Percentiles rank a stretch among this genome's conserved stretches.
These are phyloP conservation scores for Saccharomyces kudriavzevii DNA, from an alignment of 805 yeast species.

Conservation along the genomic window DNA sequence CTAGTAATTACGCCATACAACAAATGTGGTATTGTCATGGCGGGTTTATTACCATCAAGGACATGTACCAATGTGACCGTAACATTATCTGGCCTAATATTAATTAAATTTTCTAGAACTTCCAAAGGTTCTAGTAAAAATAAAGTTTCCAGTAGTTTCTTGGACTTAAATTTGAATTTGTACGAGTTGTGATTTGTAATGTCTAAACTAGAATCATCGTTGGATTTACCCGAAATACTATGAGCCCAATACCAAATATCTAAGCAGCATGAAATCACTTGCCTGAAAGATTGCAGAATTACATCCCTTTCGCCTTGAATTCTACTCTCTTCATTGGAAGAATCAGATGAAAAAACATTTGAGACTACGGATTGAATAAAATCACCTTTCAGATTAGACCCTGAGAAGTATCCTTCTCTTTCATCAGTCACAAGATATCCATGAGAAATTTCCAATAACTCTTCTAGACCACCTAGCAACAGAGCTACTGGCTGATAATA, in stretches of 20 bases:
- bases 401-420: slow-evolving; percentile 17
- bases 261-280: slow-evolving; percentile 46
- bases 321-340: slow-evolving; percentile 36
- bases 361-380: slow-evolving; percentile 30
- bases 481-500: slow-evolving; percentile 39
- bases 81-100: slow-evolving; percentile 21
- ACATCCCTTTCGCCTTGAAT: slow-evolving; percentile 39
- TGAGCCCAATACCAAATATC: slow-evolving; percentile 61
- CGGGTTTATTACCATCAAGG: slow-evolving; percentile 78
- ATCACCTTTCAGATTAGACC: slow-evolving; percentile 18
- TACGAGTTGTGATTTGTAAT: slow-evolving; percentile 39
- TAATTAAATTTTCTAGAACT: slow-evolving; percentile 57
- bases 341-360: slow-evolving; percentile 28
- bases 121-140: slow-evolving; percentile 66
- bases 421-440: slow-evolving; percentile 39
- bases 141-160: slow-evolving; percentile 54
- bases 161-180: slow-evolving; percentile 60
- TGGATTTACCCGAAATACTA: slow-evolving; percentile 6
- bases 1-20: slow-evolving; percentile 34
- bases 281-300: slow-evolving; percentile 56
- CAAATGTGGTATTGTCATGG: slow-evolving; percentile 59
- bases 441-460: slow-evolving; percentile 51
- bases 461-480: slow-evolving; percentile 54
- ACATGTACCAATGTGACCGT: slow-evolving; percentile 43
- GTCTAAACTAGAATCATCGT: slow-evolving; percentile 6